These are phyloP conservation scores for Amyloporia xantha DNA, from an alignment of 768 basidiomycete species.

Conservation along the genomic window DNA sequence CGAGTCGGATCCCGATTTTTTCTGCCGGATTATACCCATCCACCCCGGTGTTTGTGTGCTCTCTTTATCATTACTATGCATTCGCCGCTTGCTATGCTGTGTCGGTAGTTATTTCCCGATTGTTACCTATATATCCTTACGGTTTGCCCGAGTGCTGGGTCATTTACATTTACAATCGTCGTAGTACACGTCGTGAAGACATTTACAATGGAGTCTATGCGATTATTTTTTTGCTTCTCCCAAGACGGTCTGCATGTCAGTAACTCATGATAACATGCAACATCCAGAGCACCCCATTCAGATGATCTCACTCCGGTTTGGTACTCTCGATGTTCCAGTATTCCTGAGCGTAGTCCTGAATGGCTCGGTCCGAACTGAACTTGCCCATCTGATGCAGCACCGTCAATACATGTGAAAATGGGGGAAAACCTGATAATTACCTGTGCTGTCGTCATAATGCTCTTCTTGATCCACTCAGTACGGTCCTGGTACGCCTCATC, in stretches of 20 bases:
- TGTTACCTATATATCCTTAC: neutral
- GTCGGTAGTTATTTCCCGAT: neutral
- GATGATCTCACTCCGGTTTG: constrained; percentile 14
- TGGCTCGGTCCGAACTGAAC: constrained; percentile 92
- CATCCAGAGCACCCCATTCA: no score
- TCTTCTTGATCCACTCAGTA: constrained; percentile 89
- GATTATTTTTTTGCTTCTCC: neutral
- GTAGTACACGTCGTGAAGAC: neutral
- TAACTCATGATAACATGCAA: no score
- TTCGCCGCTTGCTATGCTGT: neutral
- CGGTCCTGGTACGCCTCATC: constrained; percentile 83
- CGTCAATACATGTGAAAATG: neutral
- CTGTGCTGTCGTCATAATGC: constrained; percentile 76
- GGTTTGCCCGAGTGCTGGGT: neutral
- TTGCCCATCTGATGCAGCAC: constrained; percentile 81
- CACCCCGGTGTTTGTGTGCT: neutral
- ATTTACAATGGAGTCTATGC: neutral
- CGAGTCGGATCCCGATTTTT: no score
- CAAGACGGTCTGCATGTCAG: neutral
- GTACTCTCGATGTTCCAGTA: constrained; percentile 27
- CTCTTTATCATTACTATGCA: constrained; percentile 1
- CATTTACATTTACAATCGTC: neutral
- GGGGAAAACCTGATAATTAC: constrained; percentile 21
- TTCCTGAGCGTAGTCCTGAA: constrained; percentile 82
- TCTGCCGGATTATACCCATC: constrained; percentile 2